phyloP scores from a whole-genome alignment of 257 asterid genomes.

The Gynochthodes officinalis region DNA sequence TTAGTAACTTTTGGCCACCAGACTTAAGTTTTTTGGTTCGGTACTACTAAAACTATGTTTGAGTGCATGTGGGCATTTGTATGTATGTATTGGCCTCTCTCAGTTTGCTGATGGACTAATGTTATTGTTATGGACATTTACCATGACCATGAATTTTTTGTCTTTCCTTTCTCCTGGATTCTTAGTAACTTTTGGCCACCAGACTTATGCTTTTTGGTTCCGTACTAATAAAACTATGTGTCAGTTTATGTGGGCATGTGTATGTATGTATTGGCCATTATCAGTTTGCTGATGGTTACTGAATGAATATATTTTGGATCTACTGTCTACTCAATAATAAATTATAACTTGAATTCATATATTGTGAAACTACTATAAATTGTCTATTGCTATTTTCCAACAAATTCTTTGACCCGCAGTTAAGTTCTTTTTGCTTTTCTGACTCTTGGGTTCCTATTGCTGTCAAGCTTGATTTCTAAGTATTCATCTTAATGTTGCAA shows the following conservation, averaged over 20 bases:
- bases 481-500: too few species aligned
- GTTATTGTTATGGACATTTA: slow-evolving; percentile 71
- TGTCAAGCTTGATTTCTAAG: too few species aligned
- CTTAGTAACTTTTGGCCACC: slow-evolving; percentile 53
- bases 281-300: not conserved
- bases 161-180: slow-evolving; percentile 71
- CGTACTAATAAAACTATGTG: not conserved
- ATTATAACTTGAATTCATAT: not conserved
- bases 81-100: too few species aligned
- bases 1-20: too few species aligned
- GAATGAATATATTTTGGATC: not conserved
- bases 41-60: too few species aligned
- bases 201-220: slow-evolving; percentile 1
- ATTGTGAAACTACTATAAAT: not conserved
- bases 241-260: not conserved
- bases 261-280: not conserved
- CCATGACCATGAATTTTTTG: slow-evolving; percentile 63
- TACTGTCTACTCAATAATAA: not conserved
- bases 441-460: too few species aligned
- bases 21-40: too few species aligned
- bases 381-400: not conserved
- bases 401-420: not conserved
- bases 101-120: too few species aligned
- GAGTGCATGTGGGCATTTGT: too few species aligned
- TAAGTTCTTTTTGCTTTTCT: slow-evolving; percentile 16